These are phyloP conservation scores for Pleurotus tuoliensis DNA, from an alignment of 768 basidiomycete genomes.

Conservation along the genomic window DNA sequence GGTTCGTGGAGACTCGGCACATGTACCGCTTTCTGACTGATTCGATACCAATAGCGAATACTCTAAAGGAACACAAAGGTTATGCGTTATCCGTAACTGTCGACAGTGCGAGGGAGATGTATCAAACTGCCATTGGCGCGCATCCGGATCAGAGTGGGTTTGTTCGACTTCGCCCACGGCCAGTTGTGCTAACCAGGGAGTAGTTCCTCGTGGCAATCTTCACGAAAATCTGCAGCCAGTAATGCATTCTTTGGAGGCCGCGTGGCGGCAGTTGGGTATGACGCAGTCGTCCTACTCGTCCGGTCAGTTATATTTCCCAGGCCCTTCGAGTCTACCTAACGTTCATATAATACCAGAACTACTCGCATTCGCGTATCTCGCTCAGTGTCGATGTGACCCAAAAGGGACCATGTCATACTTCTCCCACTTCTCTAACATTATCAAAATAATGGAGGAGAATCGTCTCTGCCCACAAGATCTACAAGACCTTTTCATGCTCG, in stretches of 20 bases:
- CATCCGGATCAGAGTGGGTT: slow-evolving; percentile 72
- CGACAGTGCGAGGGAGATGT: slow-evolving; percentile 63
- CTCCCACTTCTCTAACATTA: slow-evolving; percentile 49
- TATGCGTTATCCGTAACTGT: slow-evolving; percentile 46
- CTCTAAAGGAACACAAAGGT: slow-evolving; percentile 40
- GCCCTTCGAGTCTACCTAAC: not conserved
- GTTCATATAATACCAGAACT: slow-evolving; percentile 42
- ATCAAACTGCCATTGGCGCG: slow-evolving; percentile 69
- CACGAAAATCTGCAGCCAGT: slow-evolving; percentile 33
- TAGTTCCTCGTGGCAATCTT: slow-evolving; percentile 53
- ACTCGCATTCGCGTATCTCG: slow-evolving; percentile 73
- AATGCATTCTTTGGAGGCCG: slow-evolving; percentile 33
- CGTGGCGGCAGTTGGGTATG: slow-evolving; percentile 54
- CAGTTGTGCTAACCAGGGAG: slow-evolving; percentile 4
- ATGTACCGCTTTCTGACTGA: not conserved
- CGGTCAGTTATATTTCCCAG: slow-evolving; percentile 36
- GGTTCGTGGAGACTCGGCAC: slow-evolving; percentile 25
- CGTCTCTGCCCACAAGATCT: slow-evolving; percentile 45
- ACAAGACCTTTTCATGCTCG: slow-evolving; percentile 55
- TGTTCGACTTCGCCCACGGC: not conserved
- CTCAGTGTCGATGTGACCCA: slow-evolving; percentile 81
- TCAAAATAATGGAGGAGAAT: slow-evolving; percentile 44
- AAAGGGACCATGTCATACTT: slow-evolving; percentile 60
- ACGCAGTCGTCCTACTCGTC: slow-evolving; percentile 63
- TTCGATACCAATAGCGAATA: slow-evolving; percentile 29